A percentile compares a stretch with the other conserved stretches of the same genome.
Evolutionary conservation across 108 stramenopile species (phyloP).

Genomic region (Skeletonema marinoi): DNA sequence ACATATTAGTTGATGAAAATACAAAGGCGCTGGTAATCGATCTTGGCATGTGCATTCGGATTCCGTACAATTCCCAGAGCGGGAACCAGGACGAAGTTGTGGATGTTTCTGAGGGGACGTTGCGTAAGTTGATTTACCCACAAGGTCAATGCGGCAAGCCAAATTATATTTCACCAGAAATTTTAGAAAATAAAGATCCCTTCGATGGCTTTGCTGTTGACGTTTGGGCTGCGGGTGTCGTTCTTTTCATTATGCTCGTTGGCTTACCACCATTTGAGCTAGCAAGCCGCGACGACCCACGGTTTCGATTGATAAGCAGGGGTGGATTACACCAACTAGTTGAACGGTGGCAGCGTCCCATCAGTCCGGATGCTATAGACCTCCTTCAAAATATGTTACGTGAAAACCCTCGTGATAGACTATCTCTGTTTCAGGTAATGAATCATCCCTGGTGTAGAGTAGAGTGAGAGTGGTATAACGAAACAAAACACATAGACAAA

Average conservation of each 20-base stretch:
- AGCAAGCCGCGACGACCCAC: conserved; percentile 57
- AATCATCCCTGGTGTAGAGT: conserved; percentile 63
- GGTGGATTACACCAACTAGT: conserved; percentile 54
- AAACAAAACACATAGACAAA: not conserved
- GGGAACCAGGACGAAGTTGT: conserved; percentile 21
- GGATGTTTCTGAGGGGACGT: conserved; percentile 54
- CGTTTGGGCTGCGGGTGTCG: conserved; percentile 84
- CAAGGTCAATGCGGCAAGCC: conserved; percentile 81
- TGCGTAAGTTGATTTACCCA: conserved; percentile 65
- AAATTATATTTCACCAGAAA: conserved; percentile 87
- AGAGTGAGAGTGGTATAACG: not conserved
- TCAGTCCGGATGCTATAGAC: conserved; percentile 61
- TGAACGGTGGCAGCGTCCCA: conserved; percentile 42
- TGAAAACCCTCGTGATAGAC: conserved; percentile 61
- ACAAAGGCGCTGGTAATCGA: conserved; percentile 81
- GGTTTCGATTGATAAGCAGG: conserved; percentile 52
- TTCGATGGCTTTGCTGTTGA: conserved; percentile 87
- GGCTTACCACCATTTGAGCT: conserved; percentile 68
- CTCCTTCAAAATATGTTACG: conserved; percentile 78
- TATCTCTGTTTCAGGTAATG: conserved; percentile 66
- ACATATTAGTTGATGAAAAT: conserved; percentile 67
- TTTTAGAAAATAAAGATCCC: conserved; percentile 43
- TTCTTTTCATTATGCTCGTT: conserved; percentile 80
- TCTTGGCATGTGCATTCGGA: conserved; percentile 90
- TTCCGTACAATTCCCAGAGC: conserved; percentile 55